These are phyloP conservation scores for Entomophthora muscae DNA, from an alignment of 371 early-diverging fungal species.

Conservation along the genomic window DNA sequence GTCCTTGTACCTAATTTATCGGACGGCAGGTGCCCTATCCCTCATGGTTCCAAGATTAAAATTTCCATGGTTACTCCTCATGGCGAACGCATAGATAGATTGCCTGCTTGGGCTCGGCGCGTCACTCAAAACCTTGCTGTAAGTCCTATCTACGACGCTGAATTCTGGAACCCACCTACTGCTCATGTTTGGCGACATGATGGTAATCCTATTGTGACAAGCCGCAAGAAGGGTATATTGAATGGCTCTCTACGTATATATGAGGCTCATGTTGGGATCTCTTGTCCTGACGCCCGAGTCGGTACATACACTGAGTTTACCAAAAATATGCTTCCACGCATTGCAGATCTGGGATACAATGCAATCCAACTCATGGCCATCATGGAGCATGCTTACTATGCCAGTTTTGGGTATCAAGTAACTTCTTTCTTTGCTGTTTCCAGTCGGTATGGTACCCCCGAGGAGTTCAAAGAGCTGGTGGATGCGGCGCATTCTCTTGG, in stretches of 20 bases:
- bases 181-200: constrained; percentile 53
- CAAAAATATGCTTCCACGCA: constrained; percentile 66
- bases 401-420: constrained; percentile 93
- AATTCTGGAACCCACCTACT: constrained; percentile 82
- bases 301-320: constrained; percentile 80
- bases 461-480: constrained; percentile 69
- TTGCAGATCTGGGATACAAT: constrained; percentile 81
- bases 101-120: constrained; percentile 76
- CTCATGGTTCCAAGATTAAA: constrained; percentile 79
- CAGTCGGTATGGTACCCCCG: constrained; percentile 81
- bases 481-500: constrained; percentile 88
- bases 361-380: constrained; percentile 92
- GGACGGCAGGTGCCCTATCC: constrained; percentile 49
- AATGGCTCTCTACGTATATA: constrained; percentile 50
- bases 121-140: constrained; percentile 70
- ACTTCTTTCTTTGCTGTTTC: constrained; percentile 86
- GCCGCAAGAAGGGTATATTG: constrained; percentile 83
- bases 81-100: constrained; percentile 68
- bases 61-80: constrained; percentile 49
- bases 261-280: constrained; percentile 93
- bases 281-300: constrained; percentile 61
- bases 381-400: constrained; percentile 98
- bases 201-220: constrained; percentile 26
- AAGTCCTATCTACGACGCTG: constrained; percentile 68
- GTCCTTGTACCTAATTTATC: constrained; percentile 36